Base-by-base conservation (phyloP, 768 basidiomycete species). In the Royoungia palumana region DNA sequence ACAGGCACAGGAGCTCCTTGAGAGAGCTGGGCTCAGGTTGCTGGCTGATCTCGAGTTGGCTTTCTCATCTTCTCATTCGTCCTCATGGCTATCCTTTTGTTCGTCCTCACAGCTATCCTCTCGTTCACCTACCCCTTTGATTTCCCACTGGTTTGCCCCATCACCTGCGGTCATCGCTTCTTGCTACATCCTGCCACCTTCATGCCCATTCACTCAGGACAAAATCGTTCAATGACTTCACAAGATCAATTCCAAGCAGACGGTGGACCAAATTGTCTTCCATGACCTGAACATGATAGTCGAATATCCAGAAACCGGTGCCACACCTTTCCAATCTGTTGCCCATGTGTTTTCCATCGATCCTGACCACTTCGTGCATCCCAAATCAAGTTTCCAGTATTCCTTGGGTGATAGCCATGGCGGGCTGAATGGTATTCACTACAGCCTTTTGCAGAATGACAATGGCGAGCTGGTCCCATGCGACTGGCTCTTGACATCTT, bases 271-370 rank as follows among this genome's bases (percentile, higher is more conserved):
- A 19, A 24, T 37, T 13, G 21, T 47, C 38, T 20, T 24, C 19
- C 46, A 47, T 35, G 21, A 16, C 14, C 35, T 28, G n/a, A 27
- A 27, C 27, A 21, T 14, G 14, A 37, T 47, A 13, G 27, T 47
- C 21, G 46, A 47, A 38, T 47, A 47, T 28, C 46, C 46, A 20
- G 21, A 47, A 40, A 47, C 46, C 2, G 46, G 46, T 12, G 20
- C 36, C 16, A 14, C 30, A 14, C 13, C 20, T 24, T 14, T 13
- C 22, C 21, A 47, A 20, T n/a, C 36, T 11, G 20, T 47, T 12
- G 46, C 46, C 16, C 25, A 40, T 28, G 38, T 47, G 9, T 47
- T 47, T 24, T 20, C 36, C 19, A 20, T 47, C 36, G 46, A 16
- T 47, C 36, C 21, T 14, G 19, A 19, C 21, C 21, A 22, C 39